Base-by-base conservation (phyloP, 164 flowering plant species). In the Aristolochia contorta region DNA sequence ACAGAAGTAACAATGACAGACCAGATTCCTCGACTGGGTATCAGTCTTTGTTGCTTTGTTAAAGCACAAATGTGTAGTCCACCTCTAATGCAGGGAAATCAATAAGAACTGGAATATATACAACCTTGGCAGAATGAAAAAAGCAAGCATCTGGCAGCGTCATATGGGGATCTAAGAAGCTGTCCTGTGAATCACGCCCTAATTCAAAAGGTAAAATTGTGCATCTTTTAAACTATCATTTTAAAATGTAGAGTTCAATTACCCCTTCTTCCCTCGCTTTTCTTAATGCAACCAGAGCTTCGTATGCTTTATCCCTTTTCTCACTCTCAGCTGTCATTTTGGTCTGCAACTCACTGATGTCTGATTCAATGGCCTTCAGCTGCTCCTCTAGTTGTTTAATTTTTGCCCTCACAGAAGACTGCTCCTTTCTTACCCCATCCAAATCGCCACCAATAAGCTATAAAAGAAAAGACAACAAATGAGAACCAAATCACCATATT, bases 211-310 rank as follows among this genome's bases (percentile, higher is more conserved):
- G 43, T 37, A 37, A 37, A 37, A 7, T 37, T 37, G 12, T 37
- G 7, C 12, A 10, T 37, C 10, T 10, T 37, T 37, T 37, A 27
- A 27, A 27, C 30, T 27, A 27, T 27, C 10, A 8, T 1, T 37
- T 37, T 37, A 10, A 4, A 37, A 37, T 0, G 43, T 6, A 54
- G 41, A 45, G 9, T 62, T 9, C 23, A n/a, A 70, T 47, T 86
- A 89, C 99, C 89, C 67, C 85, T 50, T 76, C 82, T 56, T 85
- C 91, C 20, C 86, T 94, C 62, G 75, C 75, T 75, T 77, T 82
- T 69, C 85, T 82, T 47, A 91, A 67, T 20, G 77, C 79, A 43
- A 68, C 52, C 41, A 84, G 63, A 49, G 32, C 65, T 61, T 81
- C 82, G 64, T 56, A 77, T 9, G 79, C 81, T 61, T 79, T 79